Evolutionary conservation across 1,284 basidiomycete species (phyloP).

Genomic region (Cystobasidium pallidum): DNA sequence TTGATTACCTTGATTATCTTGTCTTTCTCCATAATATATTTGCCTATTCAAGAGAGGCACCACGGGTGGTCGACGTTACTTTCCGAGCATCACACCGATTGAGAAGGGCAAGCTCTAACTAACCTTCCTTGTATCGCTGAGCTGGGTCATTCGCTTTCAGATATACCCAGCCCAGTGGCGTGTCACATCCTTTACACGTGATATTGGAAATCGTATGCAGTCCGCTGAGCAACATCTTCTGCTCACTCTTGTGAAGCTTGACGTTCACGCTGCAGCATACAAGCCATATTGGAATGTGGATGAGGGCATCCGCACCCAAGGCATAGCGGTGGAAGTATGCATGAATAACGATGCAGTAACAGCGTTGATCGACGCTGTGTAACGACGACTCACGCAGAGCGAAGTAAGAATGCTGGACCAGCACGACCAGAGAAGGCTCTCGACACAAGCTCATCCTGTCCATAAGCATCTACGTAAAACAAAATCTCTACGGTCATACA

Average conservation of each 20-base stretch:
- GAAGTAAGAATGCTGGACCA: constrained; percentile 64
- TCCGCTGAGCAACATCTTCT: constrained; percentile 75
- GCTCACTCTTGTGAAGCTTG: constrained; percentile 72
- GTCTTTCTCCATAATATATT: constrained; percentile 74
- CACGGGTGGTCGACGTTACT: constrained; percentile 4
- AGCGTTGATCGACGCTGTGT: not conserved
- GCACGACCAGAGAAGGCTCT: constrained; percentile 83
- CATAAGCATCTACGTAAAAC: constrained; percentile 59
- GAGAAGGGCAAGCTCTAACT: too few relatives aligned
- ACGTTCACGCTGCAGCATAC: constrained; percentile 63
- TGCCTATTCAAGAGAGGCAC: constrained; percentile 61
- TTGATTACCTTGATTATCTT: constrained; percentile 42
- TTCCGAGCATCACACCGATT: too few relatives aligned
- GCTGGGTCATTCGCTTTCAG: constrained; percentile 73
- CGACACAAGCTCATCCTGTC: constrained; percentile 84
- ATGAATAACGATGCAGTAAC: not conserved
- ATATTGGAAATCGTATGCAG: constrained; percentile 67
- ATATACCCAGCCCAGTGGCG: constrained; percentile 61
- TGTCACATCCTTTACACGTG: constrained; percentile 43
- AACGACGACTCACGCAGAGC: constrained; percentile 58
- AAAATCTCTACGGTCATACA: too few relatives aligned
- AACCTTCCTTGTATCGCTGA: constrained; percentile 87
- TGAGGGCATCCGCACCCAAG: constrained; percentile 3
- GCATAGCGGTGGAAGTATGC: not conserved
- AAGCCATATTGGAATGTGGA: not conserved